Evolutionary conservation across 1,139 yeast genomes (phyloP).

Genomic region (Candida pseudoviswanathii): DNA sequence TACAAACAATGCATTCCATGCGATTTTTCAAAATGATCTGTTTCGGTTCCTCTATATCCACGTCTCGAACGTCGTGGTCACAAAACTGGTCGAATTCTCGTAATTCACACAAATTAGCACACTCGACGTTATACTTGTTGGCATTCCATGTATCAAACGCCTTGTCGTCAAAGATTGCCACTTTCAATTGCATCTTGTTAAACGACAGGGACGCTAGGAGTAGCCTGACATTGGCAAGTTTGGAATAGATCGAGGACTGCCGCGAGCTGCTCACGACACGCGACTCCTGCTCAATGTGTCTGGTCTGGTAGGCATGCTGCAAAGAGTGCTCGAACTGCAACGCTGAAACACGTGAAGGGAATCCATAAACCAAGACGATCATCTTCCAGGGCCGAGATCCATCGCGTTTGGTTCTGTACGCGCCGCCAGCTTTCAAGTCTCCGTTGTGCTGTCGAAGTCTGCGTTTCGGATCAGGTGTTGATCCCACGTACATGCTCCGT

Average conservation of each 20-base stretch:
- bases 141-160: conserved; percentile 27
- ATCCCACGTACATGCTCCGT: conserved; percentile 68
- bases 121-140: conserved; percentile 28
- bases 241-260: conserved; percentile 42
- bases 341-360: conserved; percentile 71
- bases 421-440: conserved; percentile 61
- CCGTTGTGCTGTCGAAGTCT: conserved; percentile 82
- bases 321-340: conserved; percentile 78
- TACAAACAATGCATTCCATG: conserved; percentile 31
- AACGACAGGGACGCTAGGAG: conserved; percentile 43
- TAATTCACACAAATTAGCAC: conserved; percentile 13
- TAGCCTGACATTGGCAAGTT: conserved; percentile 53
- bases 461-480: conserved; percentile 72
- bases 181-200: conserved; percentile 37
- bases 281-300: conserved; percentile 50
- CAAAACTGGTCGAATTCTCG: conserved; percentile 17
- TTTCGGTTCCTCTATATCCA: conserved; percentile 20
- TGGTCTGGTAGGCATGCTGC: conserved; percentile 70
- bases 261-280: conserved; percentile 30
- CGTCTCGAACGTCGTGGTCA: background rate
- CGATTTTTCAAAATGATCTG: conserved; percentile 23
- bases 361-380: conserved; percentile 64
- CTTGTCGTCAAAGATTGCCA: conserved; percentile 38
- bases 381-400: conserved; percentile 76
- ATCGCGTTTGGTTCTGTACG: conserved; percentile 57